Conservation (phyloP, 2,329 filamentous ascomycete species). For the Mycogone perniciosa region DNA sequence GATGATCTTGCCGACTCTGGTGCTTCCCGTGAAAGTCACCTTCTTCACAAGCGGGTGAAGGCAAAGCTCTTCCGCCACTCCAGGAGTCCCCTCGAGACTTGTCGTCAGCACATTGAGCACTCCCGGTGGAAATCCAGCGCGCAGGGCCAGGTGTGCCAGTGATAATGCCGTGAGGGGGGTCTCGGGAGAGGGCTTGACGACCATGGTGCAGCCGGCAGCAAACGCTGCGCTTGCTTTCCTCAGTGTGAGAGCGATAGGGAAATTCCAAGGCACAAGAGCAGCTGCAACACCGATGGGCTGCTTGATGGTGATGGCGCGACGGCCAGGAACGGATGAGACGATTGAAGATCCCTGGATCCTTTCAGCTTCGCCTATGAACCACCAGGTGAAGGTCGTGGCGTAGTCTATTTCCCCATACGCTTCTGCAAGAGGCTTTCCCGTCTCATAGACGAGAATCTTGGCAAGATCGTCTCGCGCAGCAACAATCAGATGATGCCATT, state of each 20-base stretch:
- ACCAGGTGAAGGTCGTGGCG: conserved; percentile 46
- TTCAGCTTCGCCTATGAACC: conserved; percentile 49
- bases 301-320: conserved; percentile 65
- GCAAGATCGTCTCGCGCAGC: conserved; percentile 33
- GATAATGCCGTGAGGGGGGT: conserved; percentile 68
- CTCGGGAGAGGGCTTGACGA: conserved; percentile 66
- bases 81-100: conserved; percentile 37
- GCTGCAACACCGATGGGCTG: conserved; percentile 31
- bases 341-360: conserved; percentile 52
- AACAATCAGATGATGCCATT: conserved; percentile 32
- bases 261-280: conserved; percentile 48
- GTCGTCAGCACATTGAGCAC: conserved; percentile 52
- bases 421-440: conserved; percentile 51
- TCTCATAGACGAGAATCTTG: conserved; percentile 40
- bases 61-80: conserved; percentile 40
- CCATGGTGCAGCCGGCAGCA: conserved; percentile 70
- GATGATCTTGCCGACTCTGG: conserved; percentile 60
- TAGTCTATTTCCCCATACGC: conserved; percentile 51
- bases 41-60: conserved; percentile 47
- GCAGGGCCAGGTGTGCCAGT: conserved; percentile 58
- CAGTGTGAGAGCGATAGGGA: conserved; percentile 46
- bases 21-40: conserved; percentile 72
- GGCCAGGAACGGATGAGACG: conserved; percentile 52
- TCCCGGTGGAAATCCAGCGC: conserved; percentile 70
- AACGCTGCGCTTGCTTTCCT: conserved; percentile 48